Evolutionary conservation across 345 rosid species (phyloP).

Genomic region (Luvunga scandens): DNA sequence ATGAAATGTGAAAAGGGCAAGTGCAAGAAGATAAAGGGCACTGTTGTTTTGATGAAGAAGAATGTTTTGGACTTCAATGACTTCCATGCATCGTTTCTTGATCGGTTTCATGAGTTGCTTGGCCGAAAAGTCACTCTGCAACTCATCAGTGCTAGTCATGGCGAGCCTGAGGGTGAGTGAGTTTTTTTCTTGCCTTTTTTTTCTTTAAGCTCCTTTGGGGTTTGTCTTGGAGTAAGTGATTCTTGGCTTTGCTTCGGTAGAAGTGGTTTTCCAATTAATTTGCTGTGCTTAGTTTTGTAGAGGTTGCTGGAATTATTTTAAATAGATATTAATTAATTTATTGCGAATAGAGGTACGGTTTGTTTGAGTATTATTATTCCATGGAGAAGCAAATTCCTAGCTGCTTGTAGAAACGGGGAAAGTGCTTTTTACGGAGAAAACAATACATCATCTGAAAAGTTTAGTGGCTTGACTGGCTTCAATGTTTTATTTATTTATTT

Average conservation of each 20-base stretch:
- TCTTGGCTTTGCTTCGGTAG: neutral
- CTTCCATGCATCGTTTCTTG: slow-evolving; percentile 59
- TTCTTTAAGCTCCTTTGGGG: neutral
- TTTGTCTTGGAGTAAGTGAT: neutral
- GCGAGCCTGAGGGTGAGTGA: slow-evolving; percentile 35
- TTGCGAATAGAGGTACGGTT: neutral
- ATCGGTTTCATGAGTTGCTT: slow-evolving; percentile 56
- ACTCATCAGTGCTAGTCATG: slow-evolving; percentile 60
- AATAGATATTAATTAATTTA: neutral
- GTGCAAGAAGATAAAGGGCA: slow-evolving; percentile 50
- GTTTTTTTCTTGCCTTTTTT: neutral
- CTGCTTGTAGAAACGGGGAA: neutral
- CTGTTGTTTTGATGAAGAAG: slow-evolving; percentile 82
- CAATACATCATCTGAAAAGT: no score
- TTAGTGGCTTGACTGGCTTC: no score
- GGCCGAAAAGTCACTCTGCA: slow-evolving; percentile 65
- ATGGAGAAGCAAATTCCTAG: neutral
- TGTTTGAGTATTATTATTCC: neutral
- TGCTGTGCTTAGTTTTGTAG: neutral
- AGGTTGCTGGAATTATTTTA: neutral
- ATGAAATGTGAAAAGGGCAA: neutral
- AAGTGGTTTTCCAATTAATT: no score
- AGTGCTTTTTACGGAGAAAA: neutral
- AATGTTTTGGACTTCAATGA: slow-evolving; percentile 85
- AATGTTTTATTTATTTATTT: no score